Conservation (phyloP, 2,329 filamentous ascomycete genomes). For the Pseudogymnoascus verrucosus region DNA sequence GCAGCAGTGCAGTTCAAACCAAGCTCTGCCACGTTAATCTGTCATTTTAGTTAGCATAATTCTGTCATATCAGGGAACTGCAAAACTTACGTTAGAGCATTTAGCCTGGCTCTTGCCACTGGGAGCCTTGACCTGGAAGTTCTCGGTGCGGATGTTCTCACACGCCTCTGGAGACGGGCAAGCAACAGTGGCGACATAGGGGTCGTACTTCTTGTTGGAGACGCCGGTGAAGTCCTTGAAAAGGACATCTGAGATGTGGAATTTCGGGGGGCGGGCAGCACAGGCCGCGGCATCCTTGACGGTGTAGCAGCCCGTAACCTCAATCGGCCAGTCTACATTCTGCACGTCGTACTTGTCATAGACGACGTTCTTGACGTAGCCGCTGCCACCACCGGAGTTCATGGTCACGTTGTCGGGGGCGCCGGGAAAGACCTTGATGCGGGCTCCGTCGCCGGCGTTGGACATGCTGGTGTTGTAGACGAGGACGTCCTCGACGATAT, state of each 20-base stretch:
- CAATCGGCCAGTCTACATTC: constrained; percentile 43
- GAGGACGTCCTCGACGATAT: constrained; percentile 63
- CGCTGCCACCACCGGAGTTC: constrained; percentile 49
- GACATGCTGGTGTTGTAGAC: constrained; percentile 53
- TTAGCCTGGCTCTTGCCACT: neutral
- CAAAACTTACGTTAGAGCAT: neutral
- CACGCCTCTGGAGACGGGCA: constrained; percentile 21
- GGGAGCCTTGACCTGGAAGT: neutral
- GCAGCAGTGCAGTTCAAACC: neutral
- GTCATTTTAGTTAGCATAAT: neutral
- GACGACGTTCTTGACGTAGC: constrained; percentile 53
- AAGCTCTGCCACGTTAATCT: neutral
- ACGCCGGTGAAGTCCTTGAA: constrained; percentile 47
- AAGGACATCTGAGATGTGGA: constrained; percentile 45
- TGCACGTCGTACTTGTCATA: constrained; percentile 48
- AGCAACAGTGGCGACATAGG: constrained; percentile 36
- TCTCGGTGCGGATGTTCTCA: neutral
- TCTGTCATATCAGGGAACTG: neutral
- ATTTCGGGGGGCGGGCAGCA: constrained; percentile 19
- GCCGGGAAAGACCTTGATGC: constrained; percentile 59
- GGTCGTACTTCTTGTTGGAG: constrained; percentile 35
- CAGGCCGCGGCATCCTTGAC: constrained; percentile 36
- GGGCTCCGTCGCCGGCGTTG: constrained; percentile 51
- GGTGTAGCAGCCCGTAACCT: constrained; percentile 47
- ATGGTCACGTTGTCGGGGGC: constrained; percentile 38